Evolutionary conservation across 805 yeast species (phyloP).

Genomic region (Debaryomyces tyrocola): DNA sequence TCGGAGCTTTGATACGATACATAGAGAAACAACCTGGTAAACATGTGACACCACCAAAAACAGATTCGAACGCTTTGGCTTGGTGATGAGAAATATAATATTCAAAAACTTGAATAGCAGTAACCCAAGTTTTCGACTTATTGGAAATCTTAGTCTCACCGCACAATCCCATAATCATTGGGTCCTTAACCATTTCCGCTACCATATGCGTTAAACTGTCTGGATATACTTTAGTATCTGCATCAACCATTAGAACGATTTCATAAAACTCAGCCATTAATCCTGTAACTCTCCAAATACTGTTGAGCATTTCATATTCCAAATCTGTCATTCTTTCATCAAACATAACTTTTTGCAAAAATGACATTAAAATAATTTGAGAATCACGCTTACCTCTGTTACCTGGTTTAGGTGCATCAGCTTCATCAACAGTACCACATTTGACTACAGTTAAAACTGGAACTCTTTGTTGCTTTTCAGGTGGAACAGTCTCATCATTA

Average conservation of each 20-base stretch:
- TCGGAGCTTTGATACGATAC: constrained; percentile 89
- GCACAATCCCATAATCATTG: constrained; percentile 86
- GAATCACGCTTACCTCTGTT: constrained; percentile 97
- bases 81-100: constrained; percentile 93
- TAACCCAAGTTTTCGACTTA: constrained; percentile 82
- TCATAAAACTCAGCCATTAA: constrained; percentile 82
- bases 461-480: constrained; percentile 80
- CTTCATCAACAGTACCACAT: constrained; percentile 85
- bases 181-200: constrained; percentile 86
- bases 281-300: constrained; percentile 82
- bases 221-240: constrained; percentile 86
- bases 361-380: constrained; percentile 86
- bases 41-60: constrained; percentile 92
- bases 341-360: constrained; percentile 81
- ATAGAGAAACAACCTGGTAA: constrained; percentile 93
- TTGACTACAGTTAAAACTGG: constrained; percentile 80
- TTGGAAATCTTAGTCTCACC: constrained; percentile 93
- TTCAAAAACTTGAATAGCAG: constrained; percentile 91
- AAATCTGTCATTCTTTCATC: constrained; percentile 93
- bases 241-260: constrained; percentile 87
- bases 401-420: constrained; percentile 68
- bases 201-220: constrained; percentile 88
- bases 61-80: constrained; percentile 92
- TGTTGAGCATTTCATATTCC: constrained; percentile 73
- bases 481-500: constrained; percentile 70